phyloP scores from a whole-genome alignment of 495 filamentous ascomycete species.

The Annulohypoxylon moriforme region DNA sequence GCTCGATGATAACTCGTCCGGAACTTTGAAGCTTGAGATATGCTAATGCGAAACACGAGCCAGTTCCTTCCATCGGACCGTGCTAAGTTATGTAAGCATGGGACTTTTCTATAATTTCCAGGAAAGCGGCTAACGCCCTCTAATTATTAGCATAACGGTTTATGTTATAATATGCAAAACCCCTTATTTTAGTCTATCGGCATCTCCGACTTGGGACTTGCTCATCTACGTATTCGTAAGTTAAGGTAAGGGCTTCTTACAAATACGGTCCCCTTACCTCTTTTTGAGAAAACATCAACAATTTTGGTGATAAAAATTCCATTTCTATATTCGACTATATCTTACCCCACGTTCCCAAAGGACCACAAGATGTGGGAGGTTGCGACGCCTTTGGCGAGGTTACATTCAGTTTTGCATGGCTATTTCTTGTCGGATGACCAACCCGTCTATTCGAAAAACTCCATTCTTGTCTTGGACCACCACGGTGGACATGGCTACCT shows the following conservation, averaged over 20 bases:
- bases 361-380: not conserved
- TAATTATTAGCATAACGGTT: not conserved
- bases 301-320: not conserved
- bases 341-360: slow-evolving; percentile 11
- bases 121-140: not conserved
- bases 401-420: not conserved
- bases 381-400: slow-evolving; percentile 18
- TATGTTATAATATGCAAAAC: not conserved
- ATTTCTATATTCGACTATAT: not conserved
- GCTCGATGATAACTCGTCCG: not conserved
- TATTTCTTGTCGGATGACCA: slow-evolving; percentile 6
- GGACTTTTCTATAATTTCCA: not conserved
- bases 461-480: not conserved
- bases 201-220: not conserved
- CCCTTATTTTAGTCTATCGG: not conserved
- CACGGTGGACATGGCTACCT: slow-evolving; percentile 1
- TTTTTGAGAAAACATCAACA: not conserved
- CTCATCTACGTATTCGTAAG: not conserved
- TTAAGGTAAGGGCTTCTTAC: not conserved
- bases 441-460: not conserved
- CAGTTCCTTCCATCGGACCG: not conserved
- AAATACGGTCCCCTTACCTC: slow-evolving; percentile 2
- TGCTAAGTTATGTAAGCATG: not conserved
- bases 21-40: not conserved
- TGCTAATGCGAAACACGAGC: not conserved